A percentile compares a stretch with the other conserved stretches of the same genome.
Evolutionary conservation across 2,329 filamentous ascomycete genomes (phyloP).

Genomic region (Penicillium concentricum): DNA sequence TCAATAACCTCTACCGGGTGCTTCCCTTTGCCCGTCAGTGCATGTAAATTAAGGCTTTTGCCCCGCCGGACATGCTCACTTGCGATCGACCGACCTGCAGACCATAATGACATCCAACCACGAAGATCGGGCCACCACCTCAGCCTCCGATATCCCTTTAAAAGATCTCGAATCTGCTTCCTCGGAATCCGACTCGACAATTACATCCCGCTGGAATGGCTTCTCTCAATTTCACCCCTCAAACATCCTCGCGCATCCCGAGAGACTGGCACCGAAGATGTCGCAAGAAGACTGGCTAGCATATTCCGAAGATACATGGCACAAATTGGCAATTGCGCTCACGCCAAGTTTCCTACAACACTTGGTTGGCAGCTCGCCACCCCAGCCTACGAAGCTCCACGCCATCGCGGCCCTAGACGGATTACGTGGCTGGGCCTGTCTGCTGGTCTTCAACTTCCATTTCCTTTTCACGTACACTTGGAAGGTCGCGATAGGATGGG

Average conservation of each 20-base stretch:
- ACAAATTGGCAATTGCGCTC: slow-evolving; percentile 30
- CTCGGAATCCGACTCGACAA: slow-evolving; percentile 3
- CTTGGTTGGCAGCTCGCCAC: slow-evolving; percentile 30
- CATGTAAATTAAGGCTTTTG: background rate
- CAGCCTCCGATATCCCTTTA: slow-evolving; percentile 29
- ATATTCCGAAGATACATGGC: slow-evolving; percentile 22
- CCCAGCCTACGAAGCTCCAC: slow-evolving; percentile 32
- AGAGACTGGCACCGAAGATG: slow-evolving; percentile 16
- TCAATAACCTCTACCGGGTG: background rate
- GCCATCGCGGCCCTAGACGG: slow-evolving; percentile 44
- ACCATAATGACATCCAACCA: slow-evolving; percentile 11
- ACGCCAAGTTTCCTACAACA: slow-evolving; percentile 40
- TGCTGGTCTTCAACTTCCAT: slow-evolving; percentile 50
- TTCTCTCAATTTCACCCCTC: slow-evolving; percentile 26
- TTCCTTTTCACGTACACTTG: slow-evolving; percentile 47
- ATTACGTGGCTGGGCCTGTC: slow-evolving; percentile 44
- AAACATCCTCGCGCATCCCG: slow-evolving; percentile 22
- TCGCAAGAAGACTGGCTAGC: slow-evolving; percentile 29
- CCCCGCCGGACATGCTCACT: slow-evolving; percentile 4
- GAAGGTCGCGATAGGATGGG: slow-evolving; percentile 41
- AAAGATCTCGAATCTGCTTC: slow-evolving; percentile 30
- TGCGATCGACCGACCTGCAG: slow-evolving; percentile 1
- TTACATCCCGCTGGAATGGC: slow-evolving; percentile 21
- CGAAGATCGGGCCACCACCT: slow-evolving; percentile 20
- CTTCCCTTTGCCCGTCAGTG: background rate